Percentiles rank a stretch among this genome's conserved stretches.
Conservation (phyloP, 805 yeast genomes). For the Candida hungchunana region DNA sequence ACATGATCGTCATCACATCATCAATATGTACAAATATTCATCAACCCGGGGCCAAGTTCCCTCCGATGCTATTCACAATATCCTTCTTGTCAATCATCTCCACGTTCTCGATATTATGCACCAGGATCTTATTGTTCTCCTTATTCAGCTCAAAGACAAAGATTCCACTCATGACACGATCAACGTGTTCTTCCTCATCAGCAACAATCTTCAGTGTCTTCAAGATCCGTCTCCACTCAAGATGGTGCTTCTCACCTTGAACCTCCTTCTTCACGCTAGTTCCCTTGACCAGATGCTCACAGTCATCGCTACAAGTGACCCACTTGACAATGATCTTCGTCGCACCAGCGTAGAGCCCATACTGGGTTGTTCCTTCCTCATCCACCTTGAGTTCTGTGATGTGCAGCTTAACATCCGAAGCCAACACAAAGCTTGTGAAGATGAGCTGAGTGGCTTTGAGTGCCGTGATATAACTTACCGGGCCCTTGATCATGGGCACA, state of each 20-base stretch:
- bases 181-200: constrained; percentile 5
- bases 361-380: constrained; percentile 8
- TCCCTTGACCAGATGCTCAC: constrained; percentile 39
- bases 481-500: constrained; percentile 55
- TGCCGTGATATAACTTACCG: constrained; percentile 50
- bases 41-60: constrained; percentile 9
- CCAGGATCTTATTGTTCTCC: constrained; percentile 49
- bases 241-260: background rate
- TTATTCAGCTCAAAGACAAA: constrained; percentile 63
- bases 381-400: constrained; percentile 29
- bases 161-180: constrained; percentile 40
- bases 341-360: constrained; percentile 25
- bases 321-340: constrained; percentile 52
- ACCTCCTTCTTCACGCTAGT: background rate
- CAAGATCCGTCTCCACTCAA: constrained; percentile 5
- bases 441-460: constrained; percentile 52
- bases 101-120: constrained; percentile 65
- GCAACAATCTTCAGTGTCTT: constrained; percentile 1
- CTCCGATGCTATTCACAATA: constrained; percentile 9
- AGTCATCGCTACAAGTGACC: constrained; percentile 52
- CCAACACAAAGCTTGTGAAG: constrained; percentile 50
- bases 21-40: background rate
- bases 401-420: constrained; percentile 50
- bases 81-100: constrained; percentile 47
- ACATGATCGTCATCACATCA: background rate